Percentiles rank a stretch among this genome's conserved stretches.
phyloP scores from a whole-genome alignment of 345 rosid species.

The Murraya paniculata region DNA sequence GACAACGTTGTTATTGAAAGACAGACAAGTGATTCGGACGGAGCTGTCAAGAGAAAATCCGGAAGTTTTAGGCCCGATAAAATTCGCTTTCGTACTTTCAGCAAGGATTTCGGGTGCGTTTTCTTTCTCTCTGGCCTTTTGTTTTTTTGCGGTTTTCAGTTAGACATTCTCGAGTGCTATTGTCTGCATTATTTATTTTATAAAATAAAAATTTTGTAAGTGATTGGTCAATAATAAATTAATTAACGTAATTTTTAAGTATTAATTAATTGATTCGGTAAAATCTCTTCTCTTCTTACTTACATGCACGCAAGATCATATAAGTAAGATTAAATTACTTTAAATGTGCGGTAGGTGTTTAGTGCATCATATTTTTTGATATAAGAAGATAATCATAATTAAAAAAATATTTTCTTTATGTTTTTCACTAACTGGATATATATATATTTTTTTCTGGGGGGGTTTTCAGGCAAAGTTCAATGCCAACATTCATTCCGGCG shows the following conservation, averaged over 20 bases:
- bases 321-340: too few relatives aligned
- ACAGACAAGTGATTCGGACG: slow-evolving; percentile 13
- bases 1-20: slow-evolving; percentile 30
- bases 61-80: slow-evolving; percentile 15
- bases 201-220: too few relatives aligned
- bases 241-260: too few relatives aligned
- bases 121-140: neutral
- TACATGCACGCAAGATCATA: too few relatives aligned
- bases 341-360: too few relatives aligned
- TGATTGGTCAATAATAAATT: too few relatives aligned
- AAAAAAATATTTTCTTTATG: too few relatives aligned
- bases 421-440: neutral
- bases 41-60: slow-evolving; percentile 31
- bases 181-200: neutral
- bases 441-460: neutral
- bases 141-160: neutral
- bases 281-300: too few relatives aligned
- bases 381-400: too few relatives aligned
- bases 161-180: neutral
- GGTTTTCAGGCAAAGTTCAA: slow-evolving; percentile 37
- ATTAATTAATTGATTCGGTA: too few relatives aligned
- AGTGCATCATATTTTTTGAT: too few relatives aligned
- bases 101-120: slow-evolving; percentile 37
- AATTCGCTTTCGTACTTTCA: slow-evolving; percentile 31
- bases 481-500: slow-evolving; percentile 36